Percentiles rank a stretch among this genome's conserved stretches.
These are phyloP conservation scores for Gnomoniopsis sp. DNA, from an alignment of 2,329 filamentous ascomycete species.

Conservation along the genomic window DNA sequence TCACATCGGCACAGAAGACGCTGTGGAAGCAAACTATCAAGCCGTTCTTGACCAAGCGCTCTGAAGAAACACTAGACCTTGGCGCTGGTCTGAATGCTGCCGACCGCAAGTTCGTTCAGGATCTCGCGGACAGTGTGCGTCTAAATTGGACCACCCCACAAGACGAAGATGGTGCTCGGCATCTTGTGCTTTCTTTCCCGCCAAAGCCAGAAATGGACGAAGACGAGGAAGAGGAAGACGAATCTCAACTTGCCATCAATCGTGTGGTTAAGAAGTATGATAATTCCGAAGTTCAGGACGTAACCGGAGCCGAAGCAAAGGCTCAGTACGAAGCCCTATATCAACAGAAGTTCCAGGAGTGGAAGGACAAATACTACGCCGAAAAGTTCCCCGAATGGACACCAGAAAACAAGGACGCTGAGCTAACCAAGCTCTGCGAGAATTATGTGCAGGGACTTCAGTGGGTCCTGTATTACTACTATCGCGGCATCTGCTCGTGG, in stretches of 20 bases:
- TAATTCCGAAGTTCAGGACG: constrained; percentile 79
- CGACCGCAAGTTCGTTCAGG: constrained; percentile 91
- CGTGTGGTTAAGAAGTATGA: constrained; percentile 89
- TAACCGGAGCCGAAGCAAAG: constrained; percentile 75
- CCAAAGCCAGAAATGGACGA: constrained; percentile 36
- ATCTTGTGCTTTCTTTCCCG: constrained; percentile 50
- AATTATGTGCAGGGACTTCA: constrained; percentile 98
- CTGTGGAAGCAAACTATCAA: constrained; percentile 79
- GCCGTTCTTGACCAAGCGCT: constrained; percentile 72
- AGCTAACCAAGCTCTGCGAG: constrained; percentile 79
- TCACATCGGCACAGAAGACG: constrained; percentile 77
- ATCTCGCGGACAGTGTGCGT: constrained; percentile 65
- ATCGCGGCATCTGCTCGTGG: constrained; percentile 95
- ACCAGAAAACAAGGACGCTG: constrained; percentile 68
- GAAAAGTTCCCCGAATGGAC: constrained; percentile 87
- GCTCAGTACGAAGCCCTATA: constrained; percentile 80
- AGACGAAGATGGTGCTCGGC: constrained; percentile 52
- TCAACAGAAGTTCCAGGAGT: constrained; percentile 81
- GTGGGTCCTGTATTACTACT: constrained; percentile 98
- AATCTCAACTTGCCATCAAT: constrained; percentile 76
- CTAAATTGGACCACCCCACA: constrained; percentile 56
- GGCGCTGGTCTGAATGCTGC: constrained; percentile 70
- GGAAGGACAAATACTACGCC: constrained; percentile 93
- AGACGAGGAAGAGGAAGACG: constrained; percentile 74
- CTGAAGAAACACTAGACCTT: constrained; percentile 66